phyloP scores from a whole-genome alignment of 495 filamentous ascomycete species.

The Pyrenula aspistea region DNA sequence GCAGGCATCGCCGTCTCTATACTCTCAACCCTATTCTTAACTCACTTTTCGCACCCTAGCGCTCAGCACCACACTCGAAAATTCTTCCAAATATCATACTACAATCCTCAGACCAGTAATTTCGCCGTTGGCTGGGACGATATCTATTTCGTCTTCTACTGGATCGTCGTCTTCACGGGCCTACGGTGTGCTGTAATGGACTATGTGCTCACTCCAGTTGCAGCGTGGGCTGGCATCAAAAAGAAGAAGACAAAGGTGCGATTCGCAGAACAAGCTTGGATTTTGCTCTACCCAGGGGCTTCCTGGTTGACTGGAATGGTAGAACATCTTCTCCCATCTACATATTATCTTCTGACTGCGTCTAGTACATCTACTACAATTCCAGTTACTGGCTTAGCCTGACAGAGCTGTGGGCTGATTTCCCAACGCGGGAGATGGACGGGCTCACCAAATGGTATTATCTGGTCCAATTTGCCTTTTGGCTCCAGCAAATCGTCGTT shows the following conservation, averaged over 20 bases:
- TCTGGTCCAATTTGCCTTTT: slow-evolving; percentile 82
- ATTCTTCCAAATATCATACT: slow-evolving; percentile 79
- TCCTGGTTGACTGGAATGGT: slow-evolving; percentile 83
- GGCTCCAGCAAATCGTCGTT: slow-evolving; percentile 86
- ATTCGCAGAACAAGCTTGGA: slow-evolving; percentile 90
- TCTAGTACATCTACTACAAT: slow-evolving; percentile 66
- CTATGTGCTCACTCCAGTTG: slow-evolving; percentile 69
- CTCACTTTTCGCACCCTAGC: slow-evolving; percentile 68
- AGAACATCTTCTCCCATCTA: slow-evolving; percentile 20
- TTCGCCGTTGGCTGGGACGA: slow-evolving; percentile 74
- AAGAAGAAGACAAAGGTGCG: slow-evolving; percentile 56
- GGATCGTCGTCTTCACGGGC: slow-evolving; percentile 74
- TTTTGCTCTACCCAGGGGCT: slow-evolving; percentile 62
- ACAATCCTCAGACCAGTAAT: slow-evolving; percentile 47
- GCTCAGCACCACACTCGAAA: slow-evolving; percentile 66
- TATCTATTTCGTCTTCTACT: slow-evolving; percentile 64
- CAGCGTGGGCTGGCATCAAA: slow-evolving; percentile 52
- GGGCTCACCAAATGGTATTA: slow-evolving; percentile 83
- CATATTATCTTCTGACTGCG: slow-evolving; percentile 10
- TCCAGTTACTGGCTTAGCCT: slow-evolving; percentile 72
- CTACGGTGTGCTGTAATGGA: slow-evolving; percentile 79
- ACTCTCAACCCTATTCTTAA: slow-evolving; percentile 1
- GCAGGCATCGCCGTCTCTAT: slow-evolving; percentile 2
- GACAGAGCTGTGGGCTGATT: slow-evolving; percentile 67
- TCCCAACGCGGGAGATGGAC: slow-evolving; percentile 60